phyloP scores from a whole-genome alignment of 768 basidiomycete genomes.

The Saitozyma podzolica region DNA sequence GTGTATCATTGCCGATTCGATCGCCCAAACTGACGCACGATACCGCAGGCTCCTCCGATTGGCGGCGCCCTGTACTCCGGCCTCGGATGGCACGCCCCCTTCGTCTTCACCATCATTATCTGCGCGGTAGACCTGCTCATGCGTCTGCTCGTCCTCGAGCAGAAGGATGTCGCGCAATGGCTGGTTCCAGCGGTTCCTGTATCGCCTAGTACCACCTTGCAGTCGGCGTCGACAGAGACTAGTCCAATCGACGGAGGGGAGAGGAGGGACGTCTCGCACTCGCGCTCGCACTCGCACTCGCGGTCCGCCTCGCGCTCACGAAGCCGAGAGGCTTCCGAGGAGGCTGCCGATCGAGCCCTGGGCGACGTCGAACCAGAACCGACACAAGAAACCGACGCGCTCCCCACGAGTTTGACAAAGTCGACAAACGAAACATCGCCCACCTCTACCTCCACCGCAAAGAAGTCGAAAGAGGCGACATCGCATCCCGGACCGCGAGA shows the following conservation, averaged over 20 bases:
- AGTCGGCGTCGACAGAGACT: background rate
- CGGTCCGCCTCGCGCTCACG: background rate
- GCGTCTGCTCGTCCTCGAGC: slow-evolving; percentile 42
- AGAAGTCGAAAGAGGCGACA: slow-evolving; percentile 1
- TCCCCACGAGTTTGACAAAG: too few species aligned
- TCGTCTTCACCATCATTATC: slow-evolving; percentile 43
- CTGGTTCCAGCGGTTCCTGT: too few species aligned
- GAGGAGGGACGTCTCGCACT: background rate
- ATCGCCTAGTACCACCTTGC: background rate
- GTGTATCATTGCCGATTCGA: too few species aligned
- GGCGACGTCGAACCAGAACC: too few species aligned
- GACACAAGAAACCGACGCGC: background rate
- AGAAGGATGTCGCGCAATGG: slow-evolving; percentile 22
- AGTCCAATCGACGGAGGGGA: background rate
- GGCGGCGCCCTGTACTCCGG: slow-evolving; percentile 40
- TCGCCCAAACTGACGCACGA: too few species aligned
- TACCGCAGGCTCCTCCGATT: slow-evolving; percentile 32
- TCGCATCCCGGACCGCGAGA: slow-evolving; percentile 8
- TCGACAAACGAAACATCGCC: too few species aligned
- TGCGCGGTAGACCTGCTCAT: slow-evolving; percentile 34
- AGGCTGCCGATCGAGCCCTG: too few species aligned
- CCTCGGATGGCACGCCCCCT: slow-evolving; percentile 47
- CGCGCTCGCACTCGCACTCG: background rate
- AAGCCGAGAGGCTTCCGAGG: too few species aligned
- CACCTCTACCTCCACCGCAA: background rate